Evolutionary conservation across 306 rosid genomes (phyloP).

Genomic region (Herpetospermum pedunculosum): DNA sequence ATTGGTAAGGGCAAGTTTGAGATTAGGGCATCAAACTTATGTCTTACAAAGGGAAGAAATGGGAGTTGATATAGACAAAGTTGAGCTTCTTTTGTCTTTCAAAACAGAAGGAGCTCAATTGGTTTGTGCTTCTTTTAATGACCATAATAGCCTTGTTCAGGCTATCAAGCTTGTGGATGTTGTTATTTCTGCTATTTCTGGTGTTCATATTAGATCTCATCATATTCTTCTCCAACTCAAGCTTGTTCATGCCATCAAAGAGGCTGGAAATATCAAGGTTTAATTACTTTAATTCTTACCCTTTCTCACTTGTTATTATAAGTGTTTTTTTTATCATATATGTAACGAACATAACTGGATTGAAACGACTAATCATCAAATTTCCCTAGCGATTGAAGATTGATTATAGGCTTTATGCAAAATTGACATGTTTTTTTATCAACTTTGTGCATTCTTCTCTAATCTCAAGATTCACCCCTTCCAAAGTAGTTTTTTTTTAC

Average conservation of each 20-base stretch:
- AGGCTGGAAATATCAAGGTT: conserved; percentile 68
- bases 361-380: too few species aligned
- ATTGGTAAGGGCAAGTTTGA: conserved; percentile 53
- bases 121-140: conserved; percentile 34
- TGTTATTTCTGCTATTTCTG: conserved; percentile 57
- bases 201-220: conserved; percentile 56
- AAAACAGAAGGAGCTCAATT: conserved; percentile 52
- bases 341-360: too few species aligned
- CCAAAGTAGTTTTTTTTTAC: too few species aligned
- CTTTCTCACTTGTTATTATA: not conserved
- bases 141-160: conserved; percentile 36
- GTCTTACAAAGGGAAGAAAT: conserved; percentile 53
- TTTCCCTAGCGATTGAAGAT: too few species aligned
- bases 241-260: conserved; percentile 55
- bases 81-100: conserved; percentile 48
- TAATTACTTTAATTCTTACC: not conserved
- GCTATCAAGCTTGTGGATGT: conserved; percentile 62
- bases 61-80: conserved; percentile 56
- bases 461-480: too few species aligned
- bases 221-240: conserved; percentile 60
- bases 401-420: too few species aligned
- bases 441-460: too few species aligned
- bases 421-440: too few species aligned
- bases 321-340: too few species aligned
- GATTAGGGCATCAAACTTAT: conserved; percentile 42